Evolutionary conservation across 1,284 basidiomycete genomes (phyloP).

Genomic region (Fomitiporia mediterranea): DNA sequence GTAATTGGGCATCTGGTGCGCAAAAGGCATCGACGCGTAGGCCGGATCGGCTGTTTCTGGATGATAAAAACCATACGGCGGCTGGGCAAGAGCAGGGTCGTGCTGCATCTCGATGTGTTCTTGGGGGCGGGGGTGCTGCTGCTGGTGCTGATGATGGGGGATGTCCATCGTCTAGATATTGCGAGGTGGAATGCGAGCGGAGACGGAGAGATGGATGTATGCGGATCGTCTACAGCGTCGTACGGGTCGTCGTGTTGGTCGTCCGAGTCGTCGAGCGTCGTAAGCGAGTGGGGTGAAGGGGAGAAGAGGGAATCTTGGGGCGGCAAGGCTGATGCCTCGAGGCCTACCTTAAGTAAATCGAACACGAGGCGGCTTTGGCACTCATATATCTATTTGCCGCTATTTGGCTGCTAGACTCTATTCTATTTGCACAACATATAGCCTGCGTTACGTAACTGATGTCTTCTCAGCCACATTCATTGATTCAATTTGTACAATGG

Average conservation of each 20-base stretch:
- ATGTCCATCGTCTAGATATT: conserved; percentile 17
- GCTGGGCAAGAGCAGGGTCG: conserved; percentile 20
- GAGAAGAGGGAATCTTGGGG: background rate
- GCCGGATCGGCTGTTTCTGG: conserved; percentile 14
- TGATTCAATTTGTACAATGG: background rate
- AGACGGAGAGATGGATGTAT: conserved; percentile 6
- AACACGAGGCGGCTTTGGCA: conserved; percentile 13
- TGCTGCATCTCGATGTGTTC: conserved; percentile 21
- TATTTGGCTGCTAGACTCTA: background rate
- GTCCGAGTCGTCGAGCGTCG: conserved; percentile 11
- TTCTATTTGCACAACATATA: background rate
- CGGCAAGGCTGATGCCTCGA: no score
- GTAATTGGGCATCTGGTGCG: conserved; percentile 21
- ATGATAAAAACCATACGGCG: conserved; percentile 20
- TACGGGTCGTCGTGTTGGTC: conserved; percentile 16
- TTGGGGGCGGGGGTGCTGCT: conserved; percentile 17
- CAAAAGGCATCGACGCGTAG: conserved; percentile 17
- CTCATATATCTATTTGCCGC: background rate
- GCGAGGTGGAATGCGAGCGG: conserved; percentile 1
- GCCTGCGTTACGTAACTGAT: conserved; percentile 1
- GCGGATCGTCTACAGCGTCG: background rate
- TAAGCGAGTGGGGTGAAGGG: conserved; percentile 5
- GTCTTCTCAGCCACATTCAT: background rate
- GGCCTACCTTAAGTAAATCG: conserved; percentile 7
- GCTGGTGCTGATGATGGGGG: conserved; percentile 20